Conservation (phyloP, 768 basidiomycete species). For the Tulasnella calospora region DNA sequence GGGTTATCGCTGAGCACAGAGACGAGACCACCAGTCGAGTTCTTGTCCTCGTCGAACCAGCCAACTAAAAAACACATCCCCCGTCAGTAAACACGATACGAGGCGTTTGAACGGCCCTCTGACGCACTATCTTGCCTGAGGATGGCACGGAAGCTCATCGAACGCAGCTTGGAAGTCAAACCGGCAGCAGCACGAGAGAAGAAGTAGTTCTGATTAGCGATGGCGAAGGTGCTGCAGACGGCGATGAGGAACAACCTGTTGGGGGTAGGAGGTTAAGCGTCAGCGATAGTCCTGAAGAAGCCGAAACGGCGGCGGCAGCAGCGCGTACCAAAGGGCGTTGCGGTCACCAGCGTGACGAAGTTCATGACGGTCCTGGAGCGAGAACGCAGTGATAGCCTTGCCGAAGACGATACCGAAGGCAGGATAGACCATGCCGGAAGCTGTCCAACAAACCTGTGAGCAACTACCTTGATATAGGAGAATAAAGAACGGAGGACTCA, state of each 20-base stretch:
- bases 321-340: slow-evolving; percentile 45
- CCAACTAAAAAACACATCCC: slow-evolving; percentile 46
- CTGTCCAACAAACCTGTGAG: slow-evolving; percentile 11
- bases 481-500: background rate
- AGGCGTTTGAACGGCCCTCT: slow-evolving; percentile 18
- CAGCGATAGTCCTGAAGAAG: slow-evolving; percentile 5
- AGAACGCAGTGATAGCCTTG: slow-evolving; percentile 34
- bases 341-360: slow-evolving; percentile 60
- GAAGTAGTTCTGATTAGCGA: slow-evolving; percentile 64
- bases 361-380: slow-evolving; percentile 35
- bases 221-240: slow-evolving; percentile 56
- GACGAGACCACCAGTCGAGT: slow-evolving; percentile 75
- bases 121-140: slow-evolving; percentile 78
- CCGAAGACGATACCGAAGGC: slow-evolving; percentile 65
- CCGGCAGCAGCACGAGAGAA: slow-evolving; percentile 65
- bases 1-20: slow-evolving; percentile 77
- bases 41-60: slow-evolving; percentile 83
- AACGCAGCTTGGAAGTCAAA: slow-evolving; percentile 66
- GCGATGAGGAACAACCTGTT: slow-evolving; percentile 74
- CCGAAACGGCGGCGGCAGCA: background rate
- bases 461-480: slow-evolving; percentile 31
- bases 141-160: slow-evolving; percentile 69
- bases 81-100: background rate
- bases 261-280: slow-evolving; percentile 26
- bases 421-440: slow-evolving; percentile 64